phyloP scores from a whole-genome alignment of 768 basidiomycete genomes.

The Suillus spraguei region DNA sequence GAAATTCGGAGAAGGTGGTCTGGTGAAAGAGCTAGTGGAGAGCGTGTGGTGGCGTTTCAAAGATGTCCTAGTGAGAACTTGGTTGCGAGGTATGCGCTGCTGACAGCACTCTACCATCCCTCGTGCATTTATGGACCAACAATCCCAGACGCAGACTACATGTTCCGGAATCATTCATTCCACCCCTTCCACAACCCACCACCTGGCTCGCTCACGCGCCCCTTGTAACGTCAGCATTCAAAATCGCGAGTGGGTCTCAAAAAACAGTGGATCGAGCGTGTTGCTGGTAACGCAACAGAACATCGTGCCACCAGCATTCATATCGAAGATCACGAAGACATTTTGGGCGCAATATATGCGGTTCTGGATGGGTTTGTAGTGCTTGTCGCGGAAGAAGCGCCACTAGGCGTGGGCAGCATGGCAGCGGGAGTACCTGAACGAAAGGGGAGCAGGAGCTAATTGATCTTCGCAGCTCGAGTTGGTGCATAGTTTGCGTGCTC shows the following conservation, averaged over 20 bases:
- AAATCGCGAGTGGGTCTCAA: slow-evolving; percentile 79
- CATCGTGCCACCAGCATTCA: slow-evolving; percentile 61
- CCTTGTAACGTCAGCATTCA: slow-evolving; percentile 73
- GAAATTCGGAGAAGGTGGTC: slow-evolving; percentile 78
- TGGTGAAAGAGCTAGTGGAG: slow-evolving; percentile 71
- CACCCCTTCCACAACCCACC: slow-evolving; percentile 69
- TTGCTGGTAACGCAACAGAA: slow-evolving; percentile 61
- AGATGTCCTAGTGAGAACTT: slow-evolving; percentile 74
- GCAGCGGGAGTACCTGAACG: slow-evolving; percentile 30
- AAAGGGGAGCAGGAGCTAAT: slow-evolving; percentile 57
- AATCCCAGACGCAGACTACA: slow-evolving; percentile 71
- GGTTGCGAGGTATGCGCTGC: slow-evolving; percentile 73
- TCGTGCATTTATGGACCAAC: slow-evolving; percentile 8
- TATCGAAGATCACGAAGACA: slow-evolving; percentile 75
- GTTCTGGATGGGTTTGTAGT: slow-evolving; percentile 86
- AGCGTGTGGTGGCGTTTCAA: slow-evolving; percentile 87
- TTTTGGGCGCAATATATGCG: slow-evolving; percentile 82
- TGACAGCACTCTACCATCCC: neutral
- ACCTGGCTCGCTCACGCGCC: slow-evolving; percentile 83
- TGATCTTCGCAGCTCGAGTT: slow-evolving; percentile 63
- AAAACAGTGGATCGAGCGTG: slow-evolving; percentile 47
- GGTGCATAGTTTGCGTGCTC: slow-evolving; percentile 41
- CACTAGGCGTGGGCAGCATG: slow-evolving; percentile 43
- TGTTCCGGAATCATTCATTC: slow-evolving; percentile 90
- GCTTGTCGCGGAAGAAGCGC: slow-evolving; percentile 77